These are phyloP conservation scores for Atkinsonella texensis DNA, from an alignment of 2,329 filamentous ascomycete genomes.

Conservation along the genomic window DNA sequence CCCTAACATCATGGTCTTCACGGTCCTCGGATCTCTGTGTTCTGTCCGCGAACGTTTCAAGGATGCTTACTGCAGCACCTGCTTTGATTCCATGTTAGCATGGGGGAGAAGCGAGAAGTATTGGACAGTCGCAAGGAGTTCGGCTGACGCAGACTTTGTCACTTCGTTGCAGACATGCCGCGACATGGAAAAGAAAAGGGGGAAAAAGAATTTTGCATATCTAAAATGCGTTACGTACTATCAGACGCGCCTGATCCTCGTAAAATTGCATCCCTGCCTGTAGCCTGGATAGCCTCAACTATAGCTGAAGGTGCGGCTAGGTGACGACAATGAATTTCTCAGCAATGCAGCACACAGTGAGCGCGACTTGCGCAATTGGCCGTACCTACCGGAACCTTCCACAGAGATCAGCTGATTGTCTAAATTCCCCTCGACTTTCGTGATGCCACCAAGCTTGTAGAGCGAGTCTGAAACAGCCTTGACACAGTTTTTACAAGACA, in stretches of 20 bases:
- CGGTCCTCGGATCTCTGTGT: conserved; percentile 31
- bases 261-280: conserved; percentile 86
- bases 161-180: not conserved
- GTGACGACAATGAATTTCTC: not conserved
- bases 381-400: conserved; percentile 59
- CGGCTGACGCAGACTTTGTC: not conserved
- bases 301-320: conserved; percentile 76
- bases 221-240: conserved; percentile 42
- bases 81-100: conserved; percentile 8
- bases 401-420: conserved; percentile 74
- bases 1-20: conserved; percentile 49
- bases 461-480: conserved; percentile 73
- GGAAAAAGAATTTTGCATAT: not conserved
- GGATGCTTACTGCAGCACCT: conserved; percentile 85
- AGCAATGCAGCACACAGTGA: not conserved
- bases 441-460: conserved; percentile 65
- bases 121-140: not conserved
- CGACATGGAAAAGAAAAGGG: not conserved
- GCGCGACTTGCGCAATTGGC: not conserved
- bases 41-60: conserved; percentile 67
- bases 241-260: conserved; percentile 78
- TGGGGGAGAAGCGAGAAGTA: not conserved
- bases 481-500: conserved; percentile 83
- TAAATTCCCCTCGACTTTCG: conserved; percentile 70
- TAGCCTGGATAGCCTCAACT: conserved; percentile 76